Evolutionary conservation across 352 stramenopile genomes (phyloP).

Genomic region (Phytophthora tubulina): DNA sequence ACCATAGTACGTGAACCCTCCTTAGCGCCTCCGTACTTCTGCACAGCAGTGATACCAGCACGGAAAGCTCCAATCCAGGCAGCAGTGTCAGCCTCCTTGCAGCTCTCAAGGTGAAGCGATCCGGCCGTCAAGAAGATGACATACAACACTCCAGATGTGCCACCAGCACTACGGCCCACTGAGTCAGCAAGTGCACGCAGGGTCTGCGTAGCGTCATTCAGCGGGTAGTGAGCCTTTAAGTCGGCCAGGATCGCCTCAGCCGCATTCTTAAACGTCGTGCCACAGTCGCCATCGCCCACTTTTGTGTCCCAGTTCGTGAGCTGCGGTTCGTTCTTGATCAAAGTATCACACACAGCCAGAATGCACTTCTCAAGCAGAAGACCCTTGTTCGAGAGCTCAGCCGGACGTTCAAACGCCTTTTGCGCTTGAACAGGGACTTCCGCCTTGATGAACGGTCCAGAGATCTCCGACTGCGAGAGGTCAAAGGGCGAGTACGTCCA

Average conservation of each 20-base stretch:
- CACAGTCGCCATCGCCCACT: constrained; percentile 98
- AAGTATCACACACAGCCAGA: constrained; percentile 65
- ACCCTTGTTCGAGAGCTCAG: constrained; percentile 51
- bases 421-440: constrained; percentile 34
- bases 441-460: constrained; percentile 45
- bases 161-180: constrained; percentile 88
- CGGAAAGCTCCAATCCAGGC: constrained; percentile 69
- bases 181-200: constrained; percentile 71
- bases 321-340: constrained; percentile 91
- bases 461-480: constrained; percentile 40
- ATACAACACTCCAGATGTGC: constrained; percentile 95
- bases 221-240: constrained; percentile 63
- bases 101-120: constrained; percentile 60
- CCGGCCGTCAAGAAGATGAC: constrained; percentile 93
- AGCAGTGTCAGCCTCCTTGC: constrained; percentile 37
- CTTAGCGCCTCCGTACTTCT: constrained; percentile 94
- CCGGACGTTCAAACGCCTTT: constrained; percentile 51
- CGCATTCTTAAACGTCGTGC: constrained; percentile 95
- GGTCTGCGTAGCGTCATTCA: constrained; percentile 68
- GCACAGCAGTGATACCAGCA: constrained; percentile 81
- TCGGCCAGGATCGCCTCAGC: constrained; percentile 87
- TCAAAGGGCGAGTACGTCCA: constrained; percentile 76
- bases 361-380: constrained; percentile 70
- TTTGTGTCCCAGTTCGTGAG: constrained; percentile 96
- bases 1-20: constrained; percentile 97